Evolutionary conservation across 1,284 basidiomycete species (phyloP).

Genomic region (Cryptococcus sp.): DNA sequence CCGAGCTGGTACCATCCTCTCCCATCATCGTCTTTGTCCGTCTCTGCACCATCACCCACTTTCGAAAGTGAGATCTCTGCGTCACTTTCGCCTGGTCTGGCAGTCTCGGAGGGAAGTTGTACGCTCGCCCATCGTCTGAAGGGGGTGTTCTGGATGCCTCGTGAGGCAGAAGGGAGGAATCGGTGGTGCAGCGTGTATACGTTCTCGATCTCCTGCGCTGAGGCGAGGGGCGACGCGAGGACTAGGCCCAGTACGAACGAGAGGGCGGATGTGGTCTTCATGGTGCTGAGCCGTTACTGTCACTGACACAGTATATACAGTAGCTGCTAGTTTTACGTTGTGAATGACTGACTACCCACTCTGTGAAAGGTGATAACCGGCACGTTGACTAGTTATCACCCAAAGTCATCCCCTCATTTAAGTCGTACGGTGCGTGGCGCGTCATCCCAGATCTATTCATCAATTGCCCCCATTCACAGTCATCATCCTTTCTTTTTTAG

Average conservation of each 20-base stretch:
- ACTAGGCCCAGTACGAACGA: too few species aligned
- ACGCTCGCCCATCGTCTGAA: conserved; percentile 34
- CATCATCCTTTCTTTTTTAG: not conserved
- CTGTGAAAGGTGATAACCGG: too few species aligned
- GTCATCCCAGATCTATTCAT: not conserved
- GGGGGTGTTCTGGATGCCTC: conserved; percentile 13
- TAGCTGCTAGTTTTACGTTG: too few species aligned
- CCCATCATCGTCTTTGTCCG: conserved; percentile 14
- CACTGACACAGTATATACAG: too few species aligned
- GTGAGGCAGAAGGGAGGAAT: conserved; percentile 1
- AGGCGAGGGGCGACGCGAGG: too few species aligned
- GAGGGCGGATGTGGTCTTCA: too few species aligned
- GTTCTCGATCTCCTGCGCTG: too few species aligned
- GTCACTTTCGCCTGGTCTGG: not conserved
- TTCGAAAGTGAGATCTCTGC: not conserved
- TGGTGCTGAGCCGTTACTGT: too few species aligned
- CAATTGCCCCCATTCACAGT: not conserved
- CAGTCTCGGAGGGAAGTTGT: conserved; percentile 37
- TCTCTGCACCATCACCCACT: not conserved
- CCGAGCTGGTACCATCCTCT: conserved; percentile 69
- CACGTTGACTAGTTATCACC: too few species aligned
- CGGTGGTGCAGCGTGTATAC: conserved; percentile 10
- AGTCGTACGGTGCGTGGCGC: not conserved
- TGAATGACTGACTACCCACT: too few species aligned
- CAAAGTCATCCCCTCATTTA: too few species aligned